Percentiles rank a stretch among this genome's conserved stretches.
Conservation (phyloP, 2,329 filamentous ascomycete genomes). For the Apiospora aurea region DNA sequence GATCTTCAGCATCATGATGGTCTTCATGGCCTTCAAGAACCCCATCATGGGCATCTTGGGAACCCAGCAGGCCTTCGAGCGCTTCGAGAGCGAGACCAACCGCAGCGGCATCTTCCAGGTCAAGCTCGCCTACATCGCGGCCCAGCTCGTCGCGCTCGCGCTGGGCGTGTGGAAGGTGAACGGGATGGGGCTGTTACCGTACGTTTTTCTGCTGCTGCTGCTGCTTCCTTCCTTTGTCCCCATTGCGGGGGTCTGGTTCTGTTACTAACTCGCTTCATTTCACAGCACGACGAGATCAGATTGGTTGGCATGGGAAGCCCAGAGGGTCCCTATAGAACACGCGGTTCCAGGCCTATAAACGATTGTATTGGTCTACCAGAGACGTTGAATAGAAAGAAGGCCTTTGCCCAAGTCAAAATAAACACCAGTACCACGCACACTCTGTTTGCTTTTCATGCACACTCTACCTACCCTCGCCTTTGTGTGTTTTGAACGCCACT, state of each 20-base stretch:
- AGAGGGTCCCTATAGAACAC: slow-evolving; percentile 72
- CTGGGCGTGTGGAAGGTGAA: slow-evolving; percentile 97
- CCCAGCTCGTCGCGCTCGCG: slow-evolving; percentile 83
- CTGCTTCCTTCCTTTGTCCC: not conserved
- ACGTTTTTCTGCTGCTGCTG: slow-evolving; percentile 48
- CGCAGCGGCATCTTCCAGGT: slow-evolving; percentile 77
- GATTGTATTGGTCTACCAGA: slow-evolving; percentile 21
- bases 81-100: slow-evolving; percentile 85
- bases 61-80: slow-evolving; percentile 88
- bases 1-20: slow-evolving; percentile 99
- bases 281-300: slow-evolving; percentile 89
- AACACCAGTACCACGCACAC: not conserved
- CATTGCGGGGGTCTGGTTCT: not conserved
- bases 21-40: slow-evolving; percentile 98
- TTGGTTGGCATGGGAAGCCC: slow-evolving; percentile 94
- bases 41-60: slow-evolving; percentile 84
- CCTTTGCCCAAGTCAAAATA: slow-evolving; percentile 10
- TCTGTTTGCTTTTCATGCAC: not conserved
- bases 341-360: slow-evolving; percentile 66
- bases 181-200: slow-evolving; percentile 93
- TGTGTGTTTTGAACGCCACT: not conserved
- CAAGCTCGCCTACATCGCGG: slow-evolving; percentile 86
- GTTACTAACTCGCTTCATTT: slow-evolving; percentile 38
- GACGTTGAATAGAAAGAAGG: slow-evolving; percentile 2
- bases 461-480: not conserved